Evolutionary conservation across 2,329 filamentous ascomycete species (phyloP).

Genomic region (Zymoseptoria passerinii): DNA sequence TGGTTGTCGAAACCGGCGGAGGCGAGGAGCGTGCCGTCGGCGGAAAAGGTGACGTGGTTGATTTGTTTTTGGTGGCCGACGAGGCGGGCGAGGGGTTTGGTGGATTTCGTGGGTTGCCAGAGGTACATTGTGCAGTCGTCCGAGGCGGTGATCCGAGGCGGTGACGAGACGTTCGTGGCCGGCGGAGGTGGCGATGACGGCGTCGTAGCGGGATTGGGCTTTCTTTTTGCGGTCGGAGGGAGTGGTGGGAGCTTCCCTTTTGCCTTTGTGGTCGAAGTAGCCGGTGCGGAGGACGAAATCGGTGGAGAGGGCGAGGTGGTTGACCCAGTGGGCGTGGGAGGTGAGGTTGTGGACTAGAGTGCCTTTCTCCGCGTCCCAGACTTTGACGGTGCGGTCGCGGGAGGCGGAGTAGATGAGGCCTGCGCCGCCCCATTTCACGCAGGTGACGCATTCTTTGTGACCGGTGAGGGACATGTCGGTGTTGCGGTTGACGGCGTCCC

Average conservation of each 20-base stretch:
- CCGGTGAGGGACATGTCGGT: constrained; percentile 78
- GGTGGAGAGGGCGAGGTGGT: constrained; percentile 86
- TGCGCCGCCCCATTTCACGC: constrained; percentile 89
- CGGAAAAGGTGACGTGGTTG: constrained; percentile 90
- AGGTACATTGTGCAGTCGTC: constrained; percentile 96
- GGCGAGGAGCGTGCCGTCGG: constrained; percentile 79
- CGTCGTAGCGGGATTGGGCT: constrained; percentile 75
- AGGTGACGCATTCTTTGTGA: constrained; percentile 82
- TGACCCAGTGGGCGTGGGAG: constrained; percentile 88
- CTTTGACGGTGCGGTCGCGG: constrained; percentile 84
- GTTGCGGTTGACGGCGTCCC: constrained; percentile 69
- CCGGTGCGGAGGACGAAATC: constrained; percentile 81
- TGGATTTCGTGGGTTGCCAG: constrained; percentile 73
- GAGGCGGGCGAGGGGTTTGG: constrained; percentile 78
- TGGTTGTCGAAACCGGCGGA: constrained; percentile 90
- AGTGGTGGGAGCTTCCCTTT: constrained; percentile 54
- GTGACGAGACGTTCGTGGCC: constrained; percentile 79
- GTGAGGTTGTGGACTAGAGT: constrained; percentile 71
- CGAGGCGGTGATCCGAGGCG: constrained; percentile 82
- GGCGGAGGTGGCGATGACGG: constrained; percentile 55
- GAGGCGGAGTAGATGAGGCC: constrained; percentile 76
- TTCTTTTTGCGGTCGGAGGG: constrained; percentile 64
- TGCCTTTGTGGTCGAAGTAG: constrained; percentile 74
- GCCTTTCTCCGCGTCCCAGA: constrained; percentile 77
- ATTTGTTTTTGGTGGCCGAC: constrained; percentile 95